Evolutionary conservation across 2,329 filamentous ascomycete species (phyloP).

Genomic region (Colletotrichum tabaci): DNA sequence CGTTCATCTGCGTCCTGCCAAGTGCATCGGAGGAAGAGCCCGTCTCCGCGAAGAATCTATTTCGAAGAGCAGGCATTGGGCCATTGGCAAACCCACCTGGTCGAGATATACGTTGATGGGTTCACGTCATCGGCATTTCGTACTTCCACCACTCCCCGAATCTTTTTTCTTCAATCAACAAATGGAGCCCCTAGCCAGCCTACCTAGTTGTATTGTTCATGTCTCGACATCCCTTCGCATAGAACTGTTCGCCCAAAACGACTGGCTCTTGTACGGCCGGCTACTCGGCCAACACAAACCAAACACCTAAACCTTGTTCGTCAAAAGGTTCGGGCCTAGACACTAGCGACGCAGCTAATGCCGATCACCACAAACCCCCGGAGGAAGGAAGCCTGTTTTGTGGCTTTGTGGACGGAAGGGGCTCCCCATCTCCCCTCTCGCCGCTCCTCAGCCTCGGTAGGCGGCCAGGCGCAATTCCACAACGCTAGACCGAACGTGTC

Average conservation of each 20-base stretch:
- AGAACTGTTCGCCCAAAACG: background rate
- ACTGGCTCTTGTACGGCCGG: slow-evolving; percentile 21
- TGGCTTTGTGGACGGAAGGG: slow-evolving; percentile 16
- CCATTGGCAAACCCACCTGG: background rate
- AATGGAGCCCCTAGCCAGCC: background rate
- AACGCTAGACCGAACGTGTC: slow-evolving; percentile 37
- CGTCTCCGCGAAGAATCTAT: background rate
- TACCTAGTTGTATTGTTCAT: background rate
- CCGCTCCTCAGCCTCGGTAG: background rate
- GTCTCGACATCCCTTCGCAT: background rate
- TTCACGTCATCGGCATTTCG: background rate
- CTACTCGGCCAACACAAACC: background rate
- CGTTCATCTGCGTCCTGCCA: background rate
- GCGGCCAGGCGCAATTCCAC: slow-evolving; percentile 5
- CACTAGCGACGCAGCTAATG: slow-evolving; percentile 38
- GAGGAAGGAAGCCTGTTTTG: slow-evolving; percentile 30
- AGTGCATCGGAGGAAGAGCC: background rate
- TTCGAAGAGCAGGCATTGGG: background rate
- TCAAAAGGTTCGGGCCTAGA: background rate
- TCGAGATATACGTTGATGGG: background rate
- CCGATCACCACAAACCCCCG: slow-evolving; percentile 31
- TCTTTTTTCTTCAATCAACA: background rate
- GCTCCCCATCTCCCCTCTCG: background rate
- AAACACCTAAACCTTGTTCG: background rate
- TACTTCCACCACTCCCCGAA: background rate